Conservation (phyloP, 345 rosid species). For the Ceriops decandra region DNA sequence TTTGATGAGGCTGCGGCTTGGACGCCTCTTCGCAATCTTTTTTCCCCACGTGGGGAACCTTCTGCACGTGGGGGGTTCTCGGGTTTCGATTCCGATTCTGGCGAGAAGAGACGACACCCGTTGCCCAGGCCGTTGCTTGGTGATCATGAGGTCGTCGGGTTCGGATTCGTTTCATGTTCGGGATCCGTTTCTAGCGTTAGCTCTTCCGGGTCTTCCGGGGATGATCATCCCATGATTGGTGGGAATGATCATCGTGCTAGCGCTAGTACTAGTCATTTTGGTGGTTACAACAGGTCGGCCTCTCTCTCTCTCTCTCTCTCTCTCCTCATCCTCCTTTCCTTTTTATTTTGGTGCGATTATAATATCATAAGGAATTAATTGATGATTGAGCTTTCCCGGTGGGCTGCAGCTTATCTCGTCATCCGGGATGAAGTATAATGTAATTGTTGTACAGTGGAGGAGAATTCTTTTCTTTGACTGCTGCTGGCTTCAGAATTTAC, state of each 20-base stretch:
- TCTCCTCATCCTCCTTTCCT: too few species aligned
- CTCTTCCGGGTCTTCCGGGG: constrained; percentile 74
- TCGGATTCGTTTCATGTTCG: constrained; percentile 63
- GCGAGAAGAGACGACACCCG: constrained; percentile 59
- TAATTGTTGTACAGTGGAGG: too few species aligned
- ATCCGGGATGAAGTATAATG: too few species aligned
- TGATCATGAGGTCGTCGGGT: constrained; percentile 29
- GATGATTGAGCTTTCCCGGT: too few species aligned
- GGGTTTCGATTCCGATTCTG: constrained; percentile 70
- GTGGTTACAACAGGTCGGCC: constrained; percentile 37
- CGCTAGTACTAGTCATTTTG: constrained; percentile 13
- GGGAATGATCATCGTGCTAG: constrained; percentile 28
- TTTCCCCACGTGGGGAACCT: constrained; percentile 46
- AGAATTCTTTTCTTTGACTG: too few species aligned
- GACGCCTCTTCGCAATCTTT: constrained; percentile 16
- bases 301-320: background rate
- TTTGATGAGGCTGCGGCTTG: constrained; percentile 31
- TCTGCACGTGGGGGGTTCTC: constrained; percentile 47
- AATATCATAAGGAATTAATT: too few species aligned
- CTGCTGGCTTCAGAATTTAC: too few species aligned
- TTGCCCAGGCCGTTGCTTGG: constrained; percentile 58
- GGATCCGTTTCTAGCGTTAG: constrained; percentile 70
- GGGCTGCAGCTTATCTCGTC: too few species aligned
- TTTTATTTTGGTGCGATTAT: too few species aligned
- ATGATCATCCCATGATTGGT: constrained; percentile 45